Conservation (phyloP, 2,329 filamentous ascomycete species). For the Camptophora hylomeconis region DNA sequence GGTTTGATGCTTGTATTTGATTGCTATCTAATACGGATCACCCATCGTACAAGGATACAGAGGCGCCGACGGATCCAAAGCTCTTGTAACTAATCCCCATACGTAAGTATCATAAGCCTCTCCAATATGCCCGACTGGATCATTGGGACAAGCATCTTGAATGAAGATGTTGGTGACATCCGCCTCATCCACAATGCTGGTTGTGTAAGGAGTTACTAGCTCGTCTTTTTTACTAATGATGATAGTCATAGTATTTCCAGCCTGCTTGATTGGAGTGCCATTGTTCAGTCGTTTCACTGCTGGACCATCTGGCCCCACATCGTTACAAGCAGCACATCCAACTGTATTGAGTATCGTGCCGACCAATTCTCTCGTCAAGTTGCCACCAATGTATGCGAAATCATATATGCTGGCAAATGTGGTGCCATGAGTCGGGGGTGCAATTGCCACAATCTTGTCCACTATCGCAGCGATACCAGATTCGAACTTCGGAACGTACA, state of each 20-base stretch:
- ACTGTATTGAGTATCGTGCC: no score
- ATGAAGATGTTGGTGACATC: constrained; percentile 23
- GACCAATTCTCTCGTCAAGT: no score
- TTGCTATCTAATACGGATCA: no score
- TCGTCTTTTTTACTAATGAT: constrained; percentile 23
- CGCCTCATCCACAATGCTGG: no score
- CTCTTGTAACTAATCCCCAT: constrained; percentile 27
- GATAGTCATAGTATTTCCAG: constrained; percentile 22
- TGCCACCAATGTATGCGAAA: constrained; percentile 20
- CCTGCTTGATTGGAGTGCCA: constrained; percentile 24
- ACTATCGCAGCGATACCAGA: constrained; percentile 18
- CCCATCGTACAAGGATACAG: no score
- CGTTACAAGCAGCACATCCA: no score
- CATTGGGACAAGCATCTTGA: constrained; percentile 21
- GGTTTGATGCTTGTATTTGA: no score
- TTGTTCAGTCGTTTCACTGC: constrained; percentile 23
- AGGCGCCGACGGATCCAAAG: constrained; percentile 19
- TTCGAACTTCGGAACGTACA: constrained; percentile 29
- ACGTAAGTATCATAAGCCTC: constrained; percentile 27
- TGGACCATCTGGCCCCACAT: constrained; percentile 20
- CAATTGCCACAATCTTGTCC: constrained; percentile 24
- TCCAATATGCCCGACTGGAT: constrained; percentile 26
- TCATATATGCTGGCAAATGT: constrained; percentile 21
- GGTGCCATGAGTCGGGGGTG: constrained; percentile 25
- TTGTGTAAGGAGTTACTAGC: constrained; percentile 24